Evolutionary conservation across 2,329 filamentous ascomycete genomes (phyloP), one percentile per base, ranked within the genome.

Genomic region (Emydomyces testavorans): DNA sequence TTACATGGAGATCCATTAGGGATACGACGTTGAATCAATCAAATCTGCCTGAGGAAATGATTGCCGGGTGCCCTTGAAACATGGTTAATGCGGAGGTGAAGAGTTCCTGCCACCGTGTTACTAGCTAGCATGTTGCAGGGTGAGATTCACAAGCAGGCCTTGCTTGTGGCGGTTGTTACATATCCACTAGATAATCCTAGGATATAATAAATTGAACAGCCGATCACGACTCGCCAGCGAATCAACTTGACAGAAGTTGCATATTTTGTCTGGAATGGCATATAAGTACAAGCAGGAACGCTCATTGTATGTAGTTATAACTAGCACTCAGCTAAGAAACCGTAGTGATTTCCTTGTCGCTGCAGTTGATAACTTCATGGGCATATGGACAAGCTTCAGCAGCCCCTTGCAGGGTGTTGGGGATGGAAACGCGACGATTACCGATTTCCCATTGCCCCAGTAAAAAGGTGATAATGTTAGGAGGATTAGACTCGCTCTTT

Each of bases 111-210:
- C n/a, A n/a, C n/a, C n/a, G n/a, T 38, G 23, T 34, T 29, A 37
- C 43, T n/a, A n/a, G 29, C 31, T 46, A 38, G 35, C 15, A 31
- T 34, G 32, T 46, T 32, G 29, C 43, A 46, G 11, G 32, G 34
- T 20, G 42, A 28, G 4, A 24, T 38, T 38, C 20, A 7, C 8
- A 37, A 24, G 23, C 4, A 8, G 29, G 43, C 26, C 13, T 15
- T n/a, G 15, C 32, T 34, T 20, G 10, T 35, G 29, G 23, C 35
- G 15, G 32, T 1, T n/a, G 23, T 39, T 26, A 13, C 18, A 24
- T 26, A 8, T 8, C n/a, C 10, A 31, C 29, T 31, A 31, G 11
- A 6, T 6, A 29, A 8, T 31, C 29, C 3, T 11, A 29, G n/a
- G 8, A 31, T 4, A 23, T n/a, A n/a, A n/a, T n/a, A n/a, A n/a